These are phyloP conservation scores for Penicillium decumbens DNA, from an alignment of 2,329 filamentous ascomycete genomes.

Conservation along the genomic window DNA sequence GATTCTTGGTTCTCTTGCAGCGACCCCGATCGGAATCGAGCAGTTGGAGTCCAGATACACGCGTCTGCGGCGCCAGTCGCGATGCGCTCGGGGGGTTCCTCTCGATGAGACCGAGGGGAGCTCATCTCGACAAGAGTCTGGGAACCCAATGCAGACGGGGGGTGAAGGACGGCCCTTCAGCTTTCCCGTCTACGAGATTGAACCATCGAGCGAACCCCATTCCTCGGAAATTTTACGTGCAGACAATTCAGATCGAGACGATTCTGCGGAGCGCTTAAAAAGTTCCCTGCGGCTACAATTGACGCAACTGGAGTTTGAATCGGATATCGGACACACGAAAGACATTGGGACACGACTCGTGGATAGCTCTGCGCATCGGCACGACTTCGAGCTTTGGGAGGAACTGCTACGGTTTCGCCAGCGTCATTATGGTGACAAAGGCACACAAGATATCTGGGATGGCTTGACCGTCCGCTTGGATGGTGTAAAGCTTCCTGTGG, in stretches of 20 bases:
- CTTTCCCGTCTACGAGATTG: slow-evolving; percentile 30
- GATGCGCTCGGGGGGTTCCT: slow-evolving; percentile 7
- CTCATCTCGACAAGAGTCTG: background rate
- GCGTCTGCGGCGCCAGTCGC: slow-evolving; percentile 30
- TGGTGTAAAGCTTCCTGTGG: slow-evolving; percentile 34
- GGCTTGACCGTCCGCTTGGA: slow-evolving; percentile 32
- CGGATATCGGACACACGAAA: slow-evolving; percentile 36
- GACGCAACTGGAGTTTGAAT: slow-evolving; percentile 40
- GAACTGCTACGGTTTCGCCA: slow-evolving; percentile 43
- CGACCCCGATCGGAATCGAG: slow-evolving; percentile 31
- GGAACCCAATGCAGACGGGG: background rate
- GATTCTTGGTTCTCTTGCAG: slow-evolving; percentile 33
- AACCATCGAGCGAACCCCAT: slow-evolving; percentile 10
- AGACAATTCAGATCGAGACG: background rate
- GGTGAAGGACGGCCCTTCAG: slow-evolving; percentile 13
- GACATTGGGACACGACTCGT: slow-evolving; percentile 38
- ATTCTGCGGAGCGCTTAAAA: slow-evolving; percentile 3
- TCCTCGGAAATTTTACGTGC: background rate
- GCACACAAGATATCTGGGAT: slow-evolving; percentile 41
- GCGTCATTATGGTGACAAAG: slow-evolving; percentile 41
- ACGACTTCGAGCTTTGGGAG: slow-evolving; percentile 44
- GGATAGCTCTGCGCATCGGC: slow-evolving; percentile 29
- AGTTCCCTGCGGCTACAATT: slow-evolving; percentile 27
- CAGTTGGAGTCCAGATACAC: slow-evolving; percentile 26
- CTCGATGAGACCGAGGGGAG: slow-evolving; percentile 3